Conservation (phyloP, 2,329 filamentous ascomycete genomes). For the Pezicula neosporulosa region DNA sequence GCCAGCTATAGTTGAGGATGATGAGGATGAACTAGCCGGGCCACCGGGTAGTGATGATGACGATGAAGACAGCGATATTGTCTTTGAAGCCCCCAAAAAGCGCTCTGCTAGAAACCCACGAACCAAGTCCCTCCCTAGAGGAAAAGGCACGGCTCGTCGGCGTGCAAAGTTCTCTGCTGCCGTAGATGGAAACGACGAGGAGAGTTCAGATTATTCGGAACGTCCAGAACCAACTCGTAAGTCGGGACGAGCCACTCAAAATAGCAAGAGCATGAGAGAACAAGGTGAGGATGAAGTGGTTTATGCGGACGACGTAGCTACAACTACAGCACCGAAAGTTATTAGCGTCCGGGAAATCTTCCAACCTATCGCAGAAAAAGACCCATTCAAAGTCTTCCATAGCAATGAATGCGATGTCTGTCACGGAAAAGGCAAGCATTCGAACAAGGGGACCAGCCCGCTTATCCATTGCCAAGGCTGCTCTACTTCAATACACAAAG, state of each 20-base stretch:
- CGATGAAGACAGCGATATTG: conserved; percentile 44
- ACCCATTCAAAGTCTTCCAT: conserved; percentile 69
- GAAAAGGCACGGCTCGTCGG: conserved; percentile 7
- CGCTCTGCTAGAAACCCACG: conserved; percentile 2
- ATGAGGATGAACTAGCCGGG: conserved; percentile 21
- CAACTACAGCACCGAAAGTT: conserved; percentile 46
- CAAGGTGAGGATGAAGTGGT: conserved; percentile 46
- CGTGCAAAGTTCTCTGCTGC: background rate
- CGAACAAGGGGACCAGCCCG: conserved; percentile 53
- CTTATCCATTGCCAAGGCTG: conserved; percentile 92
- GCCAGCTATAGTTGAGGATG: conserved; percentile 8
- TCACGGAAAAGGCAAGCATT: conserved; percentile 45
- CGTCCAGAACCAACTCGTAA: conserved; percentile 23
- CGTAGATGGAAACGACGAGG: background rate
- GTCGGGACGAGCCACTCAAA: conserved; percentile 29
- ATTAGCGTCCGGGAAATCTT: conserved; percentile 73
- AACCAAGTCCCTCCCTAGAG: conserved; percentile 4
- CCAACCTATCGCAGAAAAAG: conserved; percentile 53
- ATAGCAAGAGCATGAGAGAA: conserved; percentile 40
- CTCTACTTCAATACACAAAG: conserved; percentile 76
- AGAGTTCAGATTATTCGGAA: conserved; percentile 14
- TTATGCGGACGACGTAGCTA: conserved; percentile 44
- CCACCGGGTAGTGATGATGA: conserved; percentile 7
- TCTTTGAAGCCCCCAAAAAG: conserved; percentile 43
- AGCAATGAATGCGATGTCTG: conserved; percentile 72